phyloP scores from a whole-genome alignment of 1,139 yeast species.

The Protomyces inouyei region DNA sequence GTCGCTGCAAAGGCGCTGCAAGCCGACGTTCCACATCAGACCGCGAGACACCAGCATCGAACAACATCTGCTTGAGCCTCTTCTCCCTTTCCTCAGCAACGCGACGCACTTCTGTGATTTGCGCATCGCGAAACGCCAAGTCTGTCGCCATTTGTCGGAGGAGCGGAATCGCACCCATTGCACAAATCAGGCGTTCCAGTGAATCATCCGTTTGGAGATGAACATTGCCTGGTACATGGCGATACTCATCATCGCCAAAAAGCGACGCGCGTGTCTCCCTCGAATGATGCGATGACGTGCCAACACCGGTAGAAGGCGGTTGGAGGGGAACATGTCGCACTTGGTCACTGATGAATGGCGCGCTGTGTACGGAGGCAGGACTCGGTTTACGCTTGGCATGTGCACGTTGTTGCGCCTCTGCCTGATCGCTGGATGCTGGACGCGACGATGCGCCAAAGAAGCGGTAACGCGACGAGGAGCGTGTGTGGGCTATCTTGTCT shows the following conservation, averaged over 20 bases:
- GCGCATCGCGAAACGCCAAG: constrained; percentile 49
- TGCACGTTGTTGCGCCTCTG: not conserved
- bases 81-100: constrained; percentile 48
- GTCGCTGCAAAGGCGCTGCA: not conserved
- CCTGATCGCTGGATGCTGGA: not conserved
- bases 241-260: constrained; percentile 9
- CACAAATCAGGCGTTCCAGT: constrained; percentile 42
- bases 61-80: constrained; percentile 44
- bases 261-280: constrained; percentile 1
- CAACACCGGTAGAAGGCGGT: not conserved
- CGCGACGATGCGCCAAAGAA: not conserved
- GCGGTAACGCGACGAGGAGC: not conserved
- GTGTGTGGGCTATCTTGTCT: not conserved
- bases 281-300: not conserved
- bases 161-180: constrained; percentile 46
- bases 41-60: constrained; percentile 44
- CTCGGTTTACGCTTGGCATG: not conserved
- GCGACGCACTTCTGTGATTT: constrained; percentile 45
- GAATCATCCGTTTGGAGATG: constrained; percentile 41
- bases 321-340: not conserved
- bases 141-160: constrained; percentile 51
- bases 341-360: not conserved
- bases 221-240: constrained; percentile 40
- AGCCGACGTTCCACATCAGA: constrained; percentile 26
- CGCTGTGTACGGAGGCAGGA: not conserved